Evolutionary conservation across 352 stramenopile genomes (phyloP).

Genomic region (Phytophthora pluvialis): DNA sequence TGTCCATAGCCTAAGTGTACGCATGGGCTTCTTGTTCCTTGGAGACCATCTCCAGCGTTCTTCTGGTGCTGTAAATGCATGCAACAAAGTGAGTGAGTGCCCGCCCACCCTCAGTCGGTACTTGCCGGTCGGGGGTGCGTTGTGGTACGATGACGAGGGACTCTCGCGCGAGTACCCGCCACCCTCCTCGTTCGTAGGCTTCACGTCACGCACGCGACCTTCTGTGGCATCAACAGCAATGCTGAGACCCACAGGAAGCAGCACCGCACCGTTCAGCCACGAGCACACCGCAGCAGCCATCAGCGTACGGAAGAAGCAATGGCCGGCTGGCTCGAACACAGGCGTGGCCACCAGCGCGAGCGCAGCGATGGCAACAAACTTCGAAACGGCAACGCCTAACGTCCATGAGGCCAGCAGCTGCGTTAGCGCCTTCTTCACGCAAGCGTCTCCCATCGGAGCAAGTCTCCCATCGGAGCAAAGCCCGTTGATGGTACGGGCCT

Average conservation of each 20-base stretch:
- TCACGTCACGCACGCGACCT: constrained; percentile 42
- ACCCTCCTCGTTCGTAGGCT: constrained; percentile 47
- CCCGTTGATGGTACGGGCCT: constrained; percentile 36
- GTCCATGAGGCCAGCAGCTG: constrained; percentile 50
- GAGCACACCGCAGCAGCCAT: constrained; percentile 44
- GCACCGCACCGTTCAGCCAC: constrained; percentile 41
- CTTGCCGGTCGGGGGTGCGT: constrained; percentile 20
- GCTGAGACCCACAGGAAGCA: constrained; percentile 55
- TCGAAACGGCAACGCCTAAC: constrained; percentile 44
- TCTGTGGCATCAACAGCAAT: constrained; percentile 49
- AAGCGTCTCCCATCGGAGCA: constrained; percentile 32
- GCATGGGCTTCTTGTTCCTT: constrained; percentile 28
- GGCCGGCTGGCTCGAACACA: constrained; percentile 46
- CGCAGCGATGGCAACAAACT: constrained; percentile 49
- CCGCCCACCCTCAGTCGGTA: no score
- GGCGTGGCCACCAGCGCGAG: constrained; percentile 43
- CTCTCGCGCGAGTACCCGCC: constrained; percentile 42
- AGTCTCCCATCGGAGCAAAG: constrained; percentile 24
- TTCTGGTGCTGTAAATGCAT: not conserved
- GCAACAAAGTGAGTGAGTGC: not conserved
- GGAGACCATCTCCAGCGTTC: constrained; percentile 15
- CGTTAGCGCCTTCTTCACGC: constrained; percentile 46
- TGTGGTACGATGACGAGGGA: constrained; percentile 40
- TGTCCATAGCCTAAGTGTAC: constrained; percentile 22
- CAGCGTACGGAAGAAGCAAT: constrained; percentile 55